A percentile compares a stretch with the other conserved stretches of the same genome.
These are phyloP conservation scores for Starmerella bacillaris DNA, from an alignment of 805 yeast genomes.

Conservation along the genomic window DNA sequence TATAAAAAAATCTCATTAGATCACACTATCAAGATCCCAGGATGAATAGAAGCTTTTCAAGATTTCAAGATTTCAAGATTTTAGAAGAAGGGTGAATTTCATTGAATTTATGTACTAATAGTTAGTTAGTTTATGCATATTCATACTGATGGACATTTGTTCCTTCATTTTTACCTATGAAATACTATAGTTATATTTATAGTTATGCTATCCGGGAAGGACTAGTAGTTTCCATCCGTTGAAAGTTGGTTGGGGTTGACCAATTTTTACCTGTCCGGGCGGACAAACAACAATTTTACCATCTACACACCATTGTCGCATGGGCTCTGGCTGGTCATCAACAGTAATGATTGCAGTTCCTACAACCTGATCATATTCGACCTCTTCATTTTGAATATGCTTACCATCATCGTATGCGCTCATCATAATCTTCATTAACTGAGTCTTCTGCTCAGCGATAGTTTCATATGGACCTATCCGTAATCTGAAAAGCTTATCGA, in stretches of 20 bases:
- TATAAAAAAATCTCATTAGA: too few species aligned
- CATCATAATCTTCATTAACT: constrained; percentile 37
- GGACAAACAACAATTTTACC: constrained; percentile 33
- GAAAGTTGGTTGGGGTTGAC: constrained; percentile 11
- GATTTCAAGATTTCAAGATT: too few species aligned
- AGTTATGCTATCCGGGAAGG: constrained; percentile 1
- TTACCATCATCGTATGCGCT: constrained; percentile 39
- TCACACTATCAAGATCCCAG: too few species aligned
- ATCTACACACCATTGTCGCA: constrained; percentile 45
- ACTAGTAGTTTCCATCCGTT: constrained; percentile 20
- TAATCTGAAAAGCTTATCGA: constrained; percentile 29
- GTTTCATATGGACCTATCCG: constrained; percentile 25
- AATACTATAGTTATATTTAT: too few species aligned
- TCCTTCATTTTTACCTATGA: too few species aligned
- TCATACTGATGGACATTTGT: too few species aligned
- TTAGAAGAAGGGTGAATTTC: too few species aligned
- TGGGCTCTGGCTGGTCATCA: constrained; percentile 21
- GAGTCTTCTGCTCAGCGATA: constrained; percentile 15
- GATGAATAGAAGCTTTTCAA: too few species aligned
- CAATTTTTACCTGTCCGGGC: constrained; percentile 15
- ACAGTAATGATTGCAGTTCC: constrained; percentile 9
- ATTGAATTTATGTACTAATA: too few species aligned
- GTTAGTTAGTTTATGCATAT: too few species aligned
- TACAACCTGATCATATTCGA: constrained; percentile 28
- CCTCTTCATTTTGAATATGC: constrained; percentile 35